phyloP scores from a whole-genome alignment of 2,329 filamentous ascomycete species.

The Teratosphaeria viscida region DNA sequence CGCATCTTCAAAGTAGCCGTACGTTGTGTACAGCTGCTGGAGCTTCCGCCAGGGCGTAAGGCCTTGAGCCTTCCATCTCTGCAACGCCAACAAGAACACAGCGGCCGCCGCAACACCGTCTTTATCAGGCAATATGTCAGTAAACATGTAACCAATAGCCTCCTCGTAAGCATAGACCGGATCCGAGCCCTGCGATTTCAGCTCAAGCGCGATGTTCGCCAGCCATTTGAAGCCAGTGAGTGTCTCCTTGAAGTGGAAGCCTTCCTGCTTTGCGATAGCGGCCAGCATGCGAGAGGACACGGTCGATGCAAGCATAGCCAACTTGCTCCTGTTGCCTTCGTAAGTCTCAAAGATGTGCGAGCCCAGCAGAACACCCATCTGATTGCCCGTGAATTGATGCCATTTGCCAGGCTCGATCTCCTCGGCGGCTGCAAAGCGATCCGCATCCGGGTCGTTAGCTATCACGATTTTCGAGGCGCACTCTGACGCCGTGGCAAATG shows the following conservation, averaged over 20 bases:
- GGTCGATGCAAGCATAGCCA: constrained; percentile 51
- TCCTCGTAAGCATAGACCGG: constrained; percentile 54
- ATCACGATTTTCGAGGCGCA: constrained; percentile 43
- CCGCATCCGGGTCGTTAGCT: constrained; percentile 56
- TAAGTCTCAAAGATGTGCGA: constrained; percentile 45
- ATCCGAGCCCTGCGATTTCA: constrained; percentile 39
- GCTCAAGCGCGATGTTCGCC: constrained; percentile 48
- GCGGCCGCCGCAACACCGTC: constrained; percentile 52
- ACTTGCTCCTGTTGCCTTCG: constrained; percentile 27
- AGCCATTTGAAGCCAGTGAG: constrained; percentile 61
- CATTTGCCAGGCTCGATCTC: constrained; percentile 44
- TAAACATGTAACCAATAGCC: constrained; percentile 58
- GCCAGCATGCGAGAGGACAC: constrained; percentile 55
- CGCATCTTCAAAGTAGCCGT: constrained; percentile 52
- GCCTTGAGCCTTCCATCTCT: constrained; percentile 41
- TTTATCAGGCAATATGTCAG: constrained; percentile 52
- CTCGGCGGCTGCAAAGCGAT: constrained; percentile 52
- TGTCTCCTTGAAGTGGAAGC: constrained; percentile 50
- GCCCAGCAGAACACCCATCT: constrained; percentile 51
- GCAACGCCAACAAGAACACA: constrained; percentile 47
- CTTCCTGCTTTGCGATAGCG: constrained; percentile 44
- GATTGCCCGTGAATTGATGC: constrained; percentile 55
- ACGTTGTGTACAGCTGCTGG: constrained; percentile 17
- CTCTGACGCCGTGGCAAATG: constrained; percentile 45
- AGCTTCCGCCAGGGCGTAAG: constrained; percentile 43